A percentile compares a stretch with the other conserved stretches of the same genome.
phyloP scores from a whole-genome alignment of 768 basidiomycete genomes.

The Cystofilobasidium capitatum region DNA sequence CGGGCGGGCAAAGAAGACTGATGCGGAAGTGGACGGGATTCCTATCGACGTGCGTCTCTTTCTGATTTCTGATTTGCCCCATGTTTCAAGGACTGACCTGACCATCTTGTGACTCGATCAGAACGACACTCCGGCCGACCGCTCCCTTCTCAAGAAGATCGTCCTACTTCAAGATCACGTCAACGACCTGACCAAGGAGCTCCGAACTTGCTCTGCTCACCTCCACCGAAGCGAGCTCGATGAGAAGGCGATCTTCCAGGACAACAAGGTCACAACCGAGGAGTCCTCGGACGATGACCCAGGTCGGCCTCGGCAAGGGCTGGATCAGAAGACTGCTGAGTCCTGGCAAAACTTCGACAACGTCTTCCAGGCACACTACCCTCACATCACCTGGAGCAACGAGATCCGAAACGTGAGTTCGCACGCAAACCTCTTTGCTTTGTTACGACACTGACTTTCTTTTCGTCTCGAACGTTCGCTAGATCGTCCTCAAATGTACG shows the following conservation, averaged over 20 bases:
- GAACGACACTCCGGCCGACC: neutral
- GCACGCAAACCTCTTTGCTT: neutral
- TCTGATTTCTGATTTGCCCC: neutral
- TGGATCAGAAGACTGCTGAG: neutral
- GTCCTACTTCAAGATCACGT: constrained; percentile 55
- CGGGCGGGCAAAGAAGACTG: neutral
- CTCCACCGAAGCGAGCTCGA: neutral
- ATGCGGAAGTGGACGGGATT: neutral
- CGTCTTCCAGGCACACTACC: constrained; percentile 70
- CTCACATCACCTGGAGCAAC: constrained; percentile 57
- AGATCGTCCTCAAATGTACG: neutral
- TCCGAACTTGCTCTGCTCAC: neutral
- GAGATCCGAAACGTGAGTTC: constrained; percentile 64
- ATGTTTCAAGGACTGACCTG: neutral
- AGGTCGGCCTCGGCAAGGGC: no score
- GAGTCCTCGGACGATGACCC: neutral
- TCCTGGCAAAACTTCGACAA: constrained; percentile 70
- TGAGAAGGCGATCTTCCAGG: constrained; percentile 4
- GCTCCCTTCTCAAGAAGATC: constrained; percentile 35
- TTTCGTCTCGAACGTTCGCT: neutral
- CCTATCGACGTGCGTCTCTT: constrained; percentile 8
- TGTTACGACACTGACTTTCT: no score
- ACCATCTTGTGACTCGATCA: neutral
- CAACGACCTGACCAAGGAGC: constrained; percentile 41
- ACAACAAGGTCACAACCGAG: neutral